Percentiles rank a stretch among this genome's conserved stretches.
Evolutionary conservation across 176 grass and related monocot species (phyloP).

Genomic region (Eragrostis nindensis): DNA sequence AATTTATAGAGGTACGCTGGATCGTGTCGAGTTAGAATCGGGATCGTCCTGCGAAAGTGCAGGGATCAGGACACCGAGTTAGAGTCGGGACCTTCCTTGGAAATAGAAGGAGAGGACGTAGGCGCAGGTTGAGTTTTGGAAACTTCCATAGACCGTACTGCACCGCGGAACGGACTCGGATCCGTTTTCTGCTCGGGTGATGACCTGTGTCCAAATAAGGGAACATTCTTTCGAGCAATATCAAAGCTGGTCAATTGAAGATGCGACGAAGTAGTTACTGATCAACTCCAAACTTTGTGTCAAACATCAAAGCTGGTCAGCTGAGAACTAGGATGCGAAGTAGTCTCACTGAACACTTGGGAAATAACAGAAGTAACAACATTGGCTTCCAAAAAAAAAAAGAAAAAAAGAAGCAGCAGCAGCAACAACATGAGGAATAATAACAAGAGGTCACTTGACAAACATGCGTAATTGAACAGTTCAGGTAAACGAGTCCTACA

Average conservation of each 20-base stretch:
- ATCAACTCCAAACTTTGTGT: too few species aligned
- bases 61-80: too few species aligned
- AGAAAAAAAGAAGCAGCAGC: background rate
- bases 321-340: too few species aligned
- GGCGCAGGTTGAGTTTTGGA: too few species aligned
- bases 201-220: background rate
- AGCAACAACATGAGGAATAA: background rate
- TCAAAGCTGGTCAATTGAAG: background rate
- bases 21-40: background rate
- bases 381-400: too few species aligned
- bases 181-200: too few species aligned
- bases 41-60: background rate
- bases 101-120: too few species aligned
- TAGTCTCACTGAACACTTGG: background rate
- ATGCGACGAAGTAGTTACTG: background rate
- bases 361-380: background rate
- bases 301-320: too few species aligned
- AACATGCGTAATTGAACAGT: slow-evolving; percentile 17
- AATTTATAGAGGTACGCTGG: background rate
- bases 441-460: slow-evolving; percentile 6
- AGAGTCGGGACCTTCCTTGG: too few species aligned
- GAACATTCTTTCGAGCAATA: too few species aligned
- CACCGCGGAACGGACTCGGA: background rate
- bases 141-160: background rate
- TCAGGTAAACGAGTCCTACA: slow-evolving; percentile 30